These are phyloP conservation scores for Adenanthera pavonina DNA, from an alignment of 306 rosid genomes.

Conservation along the genomic window DNA sequence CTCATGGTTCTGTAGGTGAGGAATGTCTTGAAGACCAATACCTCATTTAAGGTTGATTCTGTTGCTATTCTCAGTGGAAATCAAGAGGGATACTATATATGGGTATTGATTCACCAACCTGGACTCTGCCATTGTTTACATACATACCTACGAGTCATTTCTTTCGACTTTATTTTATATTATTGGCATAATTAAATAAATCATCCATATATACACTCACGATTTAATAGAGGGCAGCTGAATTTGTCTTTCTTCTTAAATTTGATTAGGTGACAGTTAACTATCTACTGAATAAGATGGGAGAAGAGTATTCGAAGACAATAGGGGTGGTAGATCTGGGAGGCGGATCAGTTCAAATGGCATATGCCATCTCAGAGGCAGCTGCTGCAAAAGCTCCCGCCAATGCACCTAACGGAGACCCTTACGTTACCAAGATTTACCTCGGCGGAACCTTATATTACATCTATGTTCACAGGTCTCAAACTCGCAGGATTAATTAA, in stretches of 20 bases:
- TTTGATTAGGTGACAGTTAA: slow-evolving; percentile 62
- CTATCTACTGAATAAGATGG: slow-evolving; percentile 65
- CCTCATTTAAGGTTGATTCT: slow-evolving; percentile 43
- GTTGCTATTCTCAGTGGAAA: slow-evolving; percentile 60
- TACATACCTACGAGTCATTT: too few relatives aligned
- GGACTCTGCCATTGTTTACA: too few relatives aligned
- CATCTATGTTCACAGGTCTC: slow-evolving; percentile 78
- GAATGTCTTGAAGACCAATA: slow-evolving; percentile 50
- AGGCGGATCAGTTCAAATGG: slow-evolving; percentile 85
- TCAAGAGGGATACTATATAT: slow-evolving; percentile 68
- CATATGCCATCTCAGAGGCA: slow-evolving; percentile 70
- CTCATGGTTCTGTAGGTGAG: slow-evolving; percentile 42
- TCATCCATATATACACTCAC: too few relatives aligned
- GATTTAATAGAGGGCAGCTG: too few relatives aligned
- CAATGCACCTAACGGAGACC: slow-evolving; percentile 45
- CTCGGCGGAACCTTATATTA: slow-evolving; percentile 56
- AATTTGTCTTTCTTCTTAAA: neutral
- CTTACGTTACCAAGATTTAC: slow-evolving; percentile 52
- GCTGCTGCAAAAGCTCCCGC: slow-evolving; percentile 59
- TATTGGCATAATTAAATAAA: too few relatives aligned
- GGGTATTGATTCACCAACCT: slow-evolving; percentile 46
- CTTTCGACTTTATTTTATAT: too few relatives aligned
- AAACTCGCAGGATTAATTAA: too few relatives aligned
- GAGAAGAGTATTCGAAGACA: slow-evolving; percentile 57
- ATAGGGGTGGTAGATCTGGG: slow-evolving; percentile 78